Base-by-base conservation (phyloP, 2,329 filamentous ascomycete species). In the Colletotrichum aenigma region DNA sequence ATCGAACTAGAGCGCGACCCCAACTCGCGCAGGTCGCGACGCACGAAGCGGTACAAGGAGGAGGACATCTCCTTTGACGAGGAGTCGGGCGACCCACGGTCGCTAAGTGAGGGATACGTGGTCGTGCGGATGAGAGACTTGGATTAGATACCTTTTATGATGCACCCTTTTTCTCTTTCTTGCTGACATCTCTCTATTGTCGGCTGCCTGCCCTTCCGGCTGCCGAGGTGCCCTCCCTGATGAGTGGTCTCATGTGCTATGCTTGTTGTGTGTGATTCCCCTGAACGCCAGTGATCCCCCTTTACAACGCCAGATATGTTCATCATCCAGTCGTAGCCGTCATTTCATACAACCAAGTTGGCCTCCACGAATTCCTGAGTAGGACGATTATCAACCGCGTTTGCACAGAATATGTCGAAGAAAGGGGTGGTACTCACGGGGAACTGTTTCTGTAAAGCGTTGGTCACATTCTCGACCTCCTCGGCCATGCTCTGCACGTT, bases 401-500 rank as follows among this genome's bases (percentile, higher is more conserved):
- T 65, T 36, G 43, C 65, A 80, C 65, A 80, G 77, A 60, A 65
- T 26, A 18, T 38, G 36, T 24, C 77, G 74, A 24, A 24, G n/a
- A 21, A 75, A 79, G 26, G 78, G 78, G 6, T 7, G 38, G 30
- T 24, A 83, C 85, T 78, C 79, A 88, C 94, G 26, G 97, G 96
- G 83, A 96, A 95, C 82, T 95, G 92, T 78, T 92, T 92, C 83
- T 97, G 94, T 78, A 98, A 89, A 79, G 93, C 91, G 58, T 95
- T 95, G 18, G 95, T 95, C 76, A 97, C 93, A 79, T 93, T 94
- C 85, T 98, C 96, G 7, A 98, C 94, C 82, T 98, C 95, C 84
- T 98, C 96, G 3, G 96, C 93, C 71, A 98, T 84, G 32, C 93
- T 93, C 83, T 96, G 93, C 24, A 98, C 95, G 79, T 97, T 97